Conservation (phyloP, 768 basidiomycete genomes). For the Chiua virens region DNA sequence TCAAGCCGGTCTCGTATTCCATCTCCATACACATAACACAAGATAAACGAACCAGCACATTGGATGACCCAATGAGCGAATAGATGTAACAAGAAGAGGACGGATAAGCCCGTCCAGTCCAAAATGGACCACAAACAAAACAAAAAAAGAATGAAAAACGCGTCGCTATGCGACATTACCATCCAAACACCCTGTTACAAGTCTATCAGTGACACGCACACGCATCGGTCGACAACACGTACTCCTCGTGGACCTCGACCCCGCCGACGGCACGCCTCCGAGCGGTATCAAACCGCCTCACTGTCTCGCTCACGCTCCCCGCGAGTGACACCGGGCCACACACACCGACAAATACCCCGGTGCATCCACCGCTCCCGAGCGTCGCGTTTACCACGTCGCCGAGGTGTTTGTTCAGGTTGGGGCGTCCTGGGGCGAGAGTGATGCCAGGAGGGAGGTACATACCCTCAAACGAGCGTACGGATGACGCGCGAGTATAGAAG, state of each 20-base stretch:
- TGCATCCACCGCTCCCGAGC: slow-evolving; percentile 32
- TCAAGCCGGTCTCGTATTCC: too few species aligned
- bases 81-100: too few species aligned
- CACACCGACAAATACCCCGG: slow-evolving; percentile 42
- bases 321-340: slow-evolving; percentile 42
- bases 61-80: too few species aligned
- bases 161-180: not conserved
- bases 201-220: not conserved
- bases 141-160: not conserved
- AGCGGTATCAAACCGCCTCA: slow-evolving; percentile 31
- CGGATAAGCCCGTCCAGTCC: too few species aligned
- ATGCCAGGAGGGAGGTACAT: slow-evolving; percentile 40
- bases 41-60: too few species aligned
- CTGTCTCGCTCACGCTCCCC: slow-evolving; percentile 30
- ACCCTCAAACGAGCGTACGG: slow-evolving; percentile 13
- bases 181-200: not conserved
- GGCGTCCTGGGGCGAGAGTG: slow-evolving; percentile 52
- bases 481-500: slow-evolving; percentile 53
- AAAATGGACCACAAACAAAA: too few species aligned
- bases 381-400: slow-evolving; percentile 44
- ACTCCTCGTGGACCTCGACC: slow-evolving; percentile 40
- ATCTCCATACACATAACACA: too few species aligned
- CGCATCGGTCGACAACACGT: slow-evolving; percentile 14
- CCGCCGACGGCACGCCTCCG: slow-evolving; percentile 35
- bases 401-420: slow-evolving; percentile 47